A percentile compares a stretch with the other conserved stretches of the same genome.
Evolutionary conservation across 768 basidiomycete species (phyloP).

Genomic region (Coprinopsis strossmayeri): DNA sequence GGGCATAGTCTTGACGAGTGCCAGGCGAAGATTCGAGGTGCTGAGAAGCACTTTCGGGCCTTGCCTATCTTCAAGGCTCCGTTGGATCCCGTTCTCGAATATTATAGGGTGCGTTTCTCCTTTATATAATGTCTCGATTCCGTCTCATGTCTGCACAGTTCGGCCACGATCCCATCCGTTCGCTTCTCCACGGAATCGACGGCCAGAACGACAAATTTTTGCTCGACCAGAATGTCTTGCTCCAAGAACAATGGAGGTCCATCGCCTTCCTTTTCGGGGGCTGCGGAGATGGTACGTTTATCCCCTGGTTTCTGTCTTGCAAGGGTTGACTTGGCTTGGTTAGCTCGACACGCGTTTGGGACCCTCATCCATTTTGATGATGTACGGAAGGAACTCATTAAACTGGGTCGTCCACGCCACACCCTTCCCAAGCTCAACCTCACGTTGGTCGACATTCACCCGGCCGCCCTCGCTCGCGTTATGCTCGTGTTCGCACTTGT

Average conservation of each 20-base stretch:
- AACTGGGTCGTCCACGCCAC: neutral
- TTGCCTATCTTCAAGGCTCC: slow-evolving; percentile 14
- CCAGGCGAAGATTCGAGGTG: slow-evolving; percentile 1
- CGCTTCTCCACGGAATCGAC: slow-evolving; percentile 13
- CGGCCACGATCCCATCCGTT: slow-evolving; percentile 16
- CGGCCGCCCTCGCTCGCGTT: slow-evolving; percentile 16
- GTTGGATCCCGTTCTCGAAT: slow-evolving; percentile 14
- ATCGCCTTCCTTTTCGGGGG: slow-evolving; percentile 19
- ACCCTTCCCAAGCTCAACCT: slow-evolving; percentile 10
- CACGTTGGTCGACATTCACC: slow-evolving; percentile 19
- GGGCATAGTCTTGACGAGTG: slow-evolving; percentile 12
- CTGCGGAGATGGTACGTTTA: slow-evolving; percentile 17
- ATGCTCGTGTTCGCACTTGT: slow-evolving; percentile 15
- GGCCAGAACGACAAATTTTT: slow-evolving; percentile 3
- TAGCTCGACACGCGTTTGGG: slow-evolving; percentile 18
- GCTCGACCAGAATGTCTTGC: neutral
- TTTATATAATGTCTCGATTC: neutral
- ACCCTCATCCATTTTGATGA: slow-evolving; percentile 15
- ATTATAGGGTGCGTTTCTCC: slow-evolving; percentile 13
- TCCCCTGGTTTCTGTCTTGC: neutral
- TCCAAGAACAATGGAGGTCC: neutral
- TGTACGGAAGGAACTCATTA: slow-evolving; percentile 7
- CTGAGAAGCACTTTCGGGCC: slow-evolving; percentile 12
- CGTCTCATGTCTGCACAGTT: slow-evolving; percentile 11
- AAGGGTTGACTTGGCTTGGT: neutral